phyloP scores from a whole-genome alignment of 1,284 basidiomycete species.

The Puccinia triticina region DNA sequence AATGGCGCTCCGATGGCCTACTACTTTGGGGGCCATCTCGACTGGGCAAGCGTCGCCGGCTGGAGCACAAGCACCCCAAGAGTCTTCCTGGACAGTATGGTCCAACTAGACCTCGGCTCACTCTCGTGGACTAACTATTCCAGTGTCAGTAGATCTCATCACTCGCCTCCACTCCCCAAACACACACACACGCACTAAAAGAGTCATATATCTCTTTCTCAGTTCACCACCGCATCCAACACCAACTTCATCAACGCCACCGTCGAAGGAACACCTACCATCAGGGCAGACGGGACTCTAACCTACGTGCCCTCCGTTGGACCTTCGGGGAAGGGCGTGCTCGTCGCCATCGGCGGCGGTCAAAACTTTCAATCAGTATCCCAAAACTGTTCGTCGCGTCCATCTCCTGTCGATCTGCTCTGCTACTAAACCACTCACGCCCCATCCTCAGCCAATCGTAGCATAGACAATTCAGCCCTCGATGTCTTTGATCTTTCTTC shows the following conservation, averaged over 20 bases:
- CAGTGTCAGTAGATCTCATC: slow-evolving; percentile 5
- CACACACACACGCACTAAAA: slow-evolving; percentile 11
- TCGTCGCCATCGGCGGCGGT: slow-evolving; percentile 58
- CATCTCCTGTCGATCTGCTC: neutral
- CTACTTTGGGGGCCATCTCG: slow-evolving; percentile 56
- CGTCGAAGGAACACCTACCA: slow-evolving; percentile 54
- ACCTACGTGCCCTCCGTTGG: slow-evolving; percentile 55
- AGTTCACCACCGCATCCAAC: slow-evolving; percentile 47
- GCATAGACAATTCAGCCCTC: slow-evolving; percentile 55
- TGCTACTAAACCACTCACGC: neutral
- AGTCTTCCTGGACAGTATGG: slow-evolving; percentile 49
- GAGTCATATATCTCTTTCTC: slow-evolving; percentile 33
- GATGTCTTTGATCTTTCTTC: slow-evolving; percentile 57
- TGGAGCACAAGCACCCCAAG: slow-evolving; percentile 56
- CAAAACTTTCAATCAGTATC: slow-evolving; percentile 48
- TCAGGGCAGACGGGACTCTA: slow-evolving; percentile 56
- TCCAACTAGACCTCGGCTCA: slow-evolving; percentile 38
- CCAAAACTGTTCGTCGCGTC: slow-evolving; percentile 36
- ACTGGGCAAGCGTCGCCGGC: slow-evolving; percentile 54
- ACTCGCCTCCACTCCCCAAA: neutral
- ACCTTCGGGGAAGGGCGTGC: slow-evolving; percentile 53
- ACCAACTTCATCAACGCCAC: slow-evolving; percentile 54
- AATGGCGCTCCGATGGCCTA: slow-evolving; percentile 54
- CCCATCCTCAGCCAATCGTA: slow-evolving; percentile 47
- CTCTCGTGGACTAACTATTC: slow-evolving; percentile 43